phyloP scores from a whole-genome alignment of 2,329 filamentous ascomycete species.

The Botrytis elliptica region DNA sequence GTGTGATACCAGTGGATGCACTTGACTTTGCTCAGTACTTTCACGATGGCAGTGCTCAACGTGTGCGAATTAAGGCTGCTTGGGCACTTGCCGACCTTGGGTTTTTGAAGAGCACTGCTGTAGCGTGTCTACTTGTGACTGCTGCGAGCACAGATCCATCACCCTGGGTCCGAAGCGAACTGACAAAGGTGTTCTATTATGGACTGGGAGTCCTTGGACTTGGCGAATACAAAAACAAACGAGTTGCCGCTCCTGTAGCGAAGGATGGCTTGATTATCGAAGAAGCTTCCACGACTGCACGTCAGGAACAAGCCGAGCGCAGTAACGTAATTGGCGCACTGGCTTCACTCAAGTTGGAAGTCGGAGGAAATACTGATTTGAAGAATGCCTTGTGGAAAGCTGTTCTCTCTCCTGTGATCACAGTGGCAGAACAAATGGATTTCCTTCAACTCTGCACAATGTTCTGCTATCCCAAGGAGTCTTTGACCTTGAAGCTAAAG shows the following conservation, averaged over 20 bases:
- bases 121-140: conserved; percentile 57
- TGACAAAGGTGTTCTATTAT: conserved; percentile 58
- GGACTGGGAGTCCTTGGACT: conserved; percentile 64
- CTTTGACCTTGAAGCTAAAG: conserved; percentile 48
- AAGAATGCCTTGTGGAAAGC: conserved; percentile 51
- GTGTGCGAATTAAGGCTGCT: conserved; percentile 65
- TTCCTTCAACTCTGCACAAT: conserved; percentile 52
- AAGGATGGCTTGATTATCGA: conserved; percentile 45
- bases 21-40: conserved; percentile 63
- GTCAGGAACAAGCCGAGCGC: conserved; percentile 49
- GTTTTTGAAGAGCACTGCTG: conserved; percentile 52
- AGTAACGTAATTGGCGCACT: conserved; percentile 50
- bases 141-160: conserved; percentile 62
- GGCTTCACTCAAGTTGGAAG: conserved; percentile 48
- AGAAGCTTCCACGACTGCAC: conserved; percentile 46
- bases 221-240: conserved; percentile 50
- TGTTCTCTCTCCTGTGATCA: conserved; percentile 48
- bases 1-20: conserved; percentile 54
- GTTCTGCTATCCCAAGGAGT: conserved; percentile 50
- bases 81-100: conserved; percentile 64
- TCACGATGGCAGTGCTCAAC: conserved; percentile 61
- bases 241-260: conserved; percentile 25
- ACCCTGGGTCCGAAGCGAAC: conserved; percentile 58
- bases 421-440: conserved; percentile 49
- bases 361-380: conserved; percentile 47